phyloP scores from a whole-genome alignment of 2,329 filamentous ascomycete genomes.

The Hypoxylon rubiginosum region DNA sequence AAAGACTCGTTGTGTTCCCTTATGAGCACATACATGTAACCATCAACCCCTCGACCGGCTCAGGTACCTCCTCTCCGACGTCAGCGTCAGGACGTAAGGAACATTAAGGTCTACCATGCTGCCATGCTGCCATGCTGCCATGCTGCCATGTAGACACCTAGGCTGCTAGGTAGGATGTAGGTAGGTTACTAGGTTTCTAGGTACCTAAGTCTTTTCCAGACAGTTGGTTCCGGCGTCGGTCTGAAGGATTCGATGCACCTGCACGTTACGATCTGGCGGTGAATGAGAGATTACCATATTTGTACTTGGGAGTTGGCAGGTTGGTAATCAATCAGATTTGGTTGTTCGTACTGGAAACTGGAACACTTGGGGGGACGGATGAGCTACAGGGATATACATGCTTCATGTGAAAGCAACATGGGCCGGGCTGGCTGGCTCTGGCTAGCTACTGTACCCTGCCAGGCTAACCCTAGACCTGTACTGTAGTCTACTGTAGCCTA shows the following conservation, averaged over 20 bases:
- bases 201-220: constrained; percentile 33
- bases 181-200: too few relatives aligned
- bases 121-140: too few relatives aligned
- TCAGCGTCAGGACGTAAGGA: too few relatives aligned
- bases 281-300: constrained; percentile 38
- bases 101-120: too few relatives aligned
- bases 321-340: constrained; percentile 42
- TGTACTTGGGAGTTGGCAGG: constrained; percentile 21
- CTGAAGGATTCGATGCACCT: constrained; percentile 37
- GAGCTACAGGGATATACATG: not conserved
- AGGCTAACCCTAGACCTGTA: not conserved
- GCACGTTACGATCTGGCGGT: constrained; percentile 38
- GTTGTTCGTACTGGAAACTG: constrained; percentile 17
- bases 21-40: constrained; percentile 3
- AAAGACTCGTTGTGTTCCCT: not conserved
- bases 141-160: too few relatives aligned
- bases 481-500: constrained; percentile 16
- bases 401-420: constrained; percentile 1
- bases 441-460: too few relatives aligned
- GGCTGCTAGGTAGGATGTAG: too few relatives aligned
- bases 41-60: not conserved
- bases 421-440: too few relatives aligned
- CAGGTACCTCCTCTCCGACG: not conserved
- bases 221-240: constrained; percentile 40
- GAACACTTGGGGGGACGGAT: not conserved